phyloP scores from a whole-genome alignment of 2,329 filamentous ascomycete genomes.

The Hypocreales sp. region DNA sequence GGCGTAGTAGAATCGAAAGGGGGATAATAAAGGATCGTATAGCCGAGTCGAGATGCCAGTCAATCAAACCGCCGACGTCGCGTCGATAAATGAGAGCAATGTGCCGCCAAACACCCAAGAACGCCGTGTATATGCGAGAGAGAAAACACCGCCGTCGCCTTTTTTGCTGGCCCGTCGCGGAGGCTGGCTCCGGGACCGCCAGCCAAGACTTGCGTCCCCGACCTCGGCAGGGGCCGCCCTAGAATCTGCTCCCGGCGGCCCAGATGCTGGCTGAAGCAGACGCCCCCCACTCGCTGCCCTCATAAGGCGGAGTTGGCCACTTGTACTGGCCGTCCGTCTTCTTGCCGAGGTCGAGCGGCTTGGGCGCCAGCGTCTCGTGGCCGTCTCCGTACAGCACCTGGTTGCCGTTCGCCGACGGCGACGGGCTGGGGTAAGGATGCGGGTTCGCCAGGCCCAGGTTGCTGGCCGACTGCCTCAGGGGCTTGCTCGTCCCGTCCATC shows the following conservation, averaged over 20 bases:
- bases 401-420: slow-evolving; percentile 73
- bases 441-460: slow-evolving; percentile 39
- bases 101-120: slow-evolving; percentile 7
- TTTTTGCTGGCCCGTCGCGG: too few species aligned
- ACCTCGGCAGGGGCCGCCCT: slow-evolving; percentile 8
- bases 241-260: slow-evolving; percentile 52
- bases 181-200: too few species aligned
- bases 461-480: slow-evolving; percentile 46
- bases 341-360: slow-evolving; percentile 54
- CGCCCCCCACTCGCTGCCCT: slow-evolving; percentile 82
- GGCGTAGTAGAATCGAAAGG: slow-evolving; percentile 10
- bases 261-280: slow-evolving; percentile 71
- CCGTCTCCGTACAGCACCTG: slow-evolving; percentile 57
- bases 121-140: slow-evolving; percentile 7
- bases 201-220: too few species aligned
- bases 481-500: slow-evolving; percentile 37
- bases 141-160: too few species aligned
- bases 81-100: slow-evolving; percentile 4
- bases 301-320: slow-evolving; percentile 92
- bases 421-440: slow-evolving; percentile 45
- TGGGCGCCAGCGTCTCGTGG: slow-evolving; percentile 46
- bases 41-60: slow-evolving; percentile 11
- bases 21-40: slow-evolving; percentile 9
- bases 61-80: slow-evolving; percentile 8
- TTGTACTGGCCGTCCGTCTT: slow-evolving; percentile 43